Evolutionary conservation across 2,329 filamentous ascomycete species (phyloP).

Genomic region (Pseudogymnoascus sp.): DNA sequence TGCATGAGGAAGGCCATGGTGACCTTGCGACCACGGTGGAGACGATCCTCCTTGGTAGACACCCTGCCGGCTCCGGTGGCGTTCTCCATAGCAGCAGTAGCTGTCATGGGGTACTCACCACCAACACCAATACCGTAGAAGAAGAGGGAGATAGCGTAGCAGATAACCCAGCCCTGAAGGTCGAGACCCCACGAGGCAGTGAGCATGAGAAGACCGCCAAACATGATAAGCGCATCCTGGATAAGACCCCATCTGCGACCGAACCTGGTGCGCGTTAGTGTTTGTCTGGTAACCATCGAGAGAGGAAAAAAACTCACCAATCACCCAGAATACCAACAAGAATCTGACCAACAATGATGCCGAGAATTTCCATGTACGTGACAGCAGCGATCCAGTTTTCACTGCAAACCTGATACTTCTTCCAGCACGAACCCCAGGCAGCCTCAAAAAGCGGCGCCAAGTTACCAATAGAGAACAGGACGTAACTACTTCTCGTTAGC

Average conservation of each 20-base stretch:
- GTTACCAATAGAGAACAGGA: constrained; percentile 95
- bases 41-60: constrained; percentile 83
- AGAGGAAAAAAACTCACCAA: constrained; percentile 36
- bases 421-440: constrained; percentile 75
- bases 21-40: constrained; percentile 92
- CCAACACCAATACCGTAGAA: constrained; percentile 73
- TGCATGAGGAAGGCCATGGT: constrained; percentile 97
- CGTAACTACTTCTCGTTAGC: constrained; percentile 52
- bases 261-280: constrained; percentile 48
- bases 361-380: constrained; percentile 84
- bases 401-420: constrained; percentile 54
- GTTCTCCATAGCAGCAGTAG: constrained; percentile 92
- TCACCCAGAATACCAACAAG: constrained; percentile 74
- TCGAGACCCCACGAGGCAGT: constrained; percentile 82
- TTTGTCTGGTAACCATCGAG: background rate
- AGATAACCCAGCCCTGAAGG: constrained; percentile 91
- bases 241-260: constrained; percentile 93
- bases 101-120: constrained; percentile 94
- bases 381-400: constrained; percentile 75
- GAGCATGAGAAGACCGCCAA: constrained; percentile 83
- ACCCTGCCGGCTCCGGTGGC: constrained; percentile 77
- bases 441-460: constrained; percentile 71
- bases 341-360: constrained; percentile 91
- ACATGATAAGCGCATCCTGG: constrained; percentile 92
- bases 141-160: constrained; percentile 91